phyloP scores from a whole-genome alignment of 1,284 basidiomycete species.

The Cutaneotrichosporon mucoides region DNA sequence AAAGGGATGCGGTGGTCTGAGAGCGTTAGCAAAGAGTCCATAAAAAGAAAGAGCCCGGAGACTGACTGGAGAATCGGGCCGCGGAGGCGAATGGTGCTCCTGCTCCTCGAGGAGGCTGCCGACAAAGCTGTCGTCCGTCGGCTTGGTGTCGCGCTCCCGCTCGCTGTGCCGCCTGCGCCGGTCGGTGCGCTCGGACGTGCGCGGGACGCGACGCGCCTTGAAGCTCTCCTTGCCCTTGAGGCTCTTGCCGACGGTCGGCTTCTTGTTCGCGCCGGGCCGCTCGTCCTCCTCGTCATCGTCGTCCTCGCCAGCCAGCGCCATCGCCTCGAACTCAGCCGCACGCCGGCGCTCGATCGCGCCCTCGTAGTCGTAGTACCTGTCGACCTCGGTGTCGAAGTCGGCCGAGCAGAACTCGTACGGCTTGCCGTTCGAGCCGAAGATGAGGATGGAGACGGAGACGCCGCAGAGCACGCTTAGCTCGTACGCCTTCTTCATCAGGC shows the following conservation, averaged over 20 bases:
- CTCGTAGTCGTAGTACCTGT: constrained; percentile 48
- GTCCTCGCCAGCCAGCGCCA: constrained; percentile 41
- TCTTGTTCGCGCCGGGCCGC: neutral
- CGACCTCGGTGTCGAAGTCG: constrained; percentile 44
- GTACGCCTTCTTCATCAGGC: constrained; percentile 51
- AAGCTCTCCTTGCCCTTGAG: constrained; percentile 46
- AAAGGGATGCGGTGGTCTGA: constrained; percentile 10
- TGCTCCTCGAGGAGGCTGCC: constrained; percentile 26
- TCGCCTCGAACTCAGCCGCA: constrained; percentile 45
- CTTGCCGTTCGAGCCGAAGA: constrained; percentile 45
- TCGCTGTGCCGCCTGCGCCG: neutral
- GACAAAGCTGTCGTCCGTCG: constrained; percentile 29
- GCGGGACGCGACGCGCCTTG: constrained; percentile 26
- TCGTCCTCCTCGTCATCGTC: constrained; percentile 45
- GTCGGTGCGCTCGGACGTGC: neutral
- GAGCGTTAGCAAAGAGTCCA: neutral
- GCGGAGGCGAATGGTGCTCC: neutral
- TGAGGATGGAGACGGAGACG: constrained; percentile 48
- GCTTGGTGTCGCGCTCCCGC: constrained; percentile 10
- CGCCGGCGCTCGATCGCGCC: constrained; percentile 48
- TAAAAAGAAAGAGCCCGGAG: neutral
- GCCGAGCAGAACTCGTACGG: constrained; percentile 46
- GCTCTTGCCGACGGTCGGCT: constrained; percentile 18
- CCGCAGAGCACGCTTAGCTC: constrained; percentile 48
- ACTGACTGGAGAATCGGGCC: neutral